Evolutionary conservation across 345 rosid genomes (phyloP), one percentile per base, ranked within the genome.

Genomic region (Linum tenue): DNA sequence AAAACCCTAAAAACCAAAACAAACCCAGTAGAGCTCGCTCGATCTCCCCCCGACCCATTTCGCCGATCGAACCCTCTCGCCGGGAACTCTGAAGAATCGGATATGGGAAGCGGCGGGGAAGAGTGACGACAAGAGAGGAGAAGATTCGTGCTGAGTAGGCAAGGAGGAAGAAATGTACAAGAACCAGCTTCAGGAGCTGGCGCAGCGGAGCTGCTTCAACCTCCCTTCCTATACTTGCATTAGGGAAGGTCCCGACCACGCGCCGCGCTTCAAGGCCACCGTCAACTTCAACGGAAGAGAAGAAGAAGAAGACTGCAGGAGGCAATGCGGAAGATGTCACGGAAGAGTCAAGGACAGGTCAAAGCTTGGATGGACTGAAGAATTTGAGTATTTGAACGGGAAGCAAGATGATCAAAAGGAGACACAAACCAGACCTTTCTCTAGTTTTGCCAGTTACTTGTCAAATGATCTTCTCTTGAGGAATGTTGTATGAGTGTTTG

Each of bases 151-250:
- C 37, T 57, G 14, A 7, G 37, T 9, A 59, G 60, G 37, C 48
- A 22, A 35, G 43, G 22, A n/a, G 36, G n/a, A 48, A 64, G 84
- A 87, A 80, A 94, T 94, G 99, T 94, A 94, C 75, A 94, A 94
- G 89, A 94, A 94, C 81, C 99, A 94, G 96, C 84, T 94, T 16
- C 99, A 94, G 70, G 99, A 94, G 97, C 90, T 94, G 81, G 99
- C 99, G 73, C 99, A 94, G 88, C 84, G 99, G 83, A 94, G 99
- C 96, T 94, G 99, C 85, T 94, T 94, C 78, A 79, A 75, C 73
- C 89, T 94, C 5, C 99, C 99, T 7, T 86, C 96, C 10, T 94
- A 94, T 71, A 85, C 91, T 3, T 90, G 96, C 81, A 76, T 94
- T 55, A 75, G 99, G 75, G 99, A 94, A 83, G 99, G 99, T 63